phyloP scores from a whole-genome alignment of 2,329 filamentous ascomycete genomes.

The Ophiostoma ulmi region DNA sequence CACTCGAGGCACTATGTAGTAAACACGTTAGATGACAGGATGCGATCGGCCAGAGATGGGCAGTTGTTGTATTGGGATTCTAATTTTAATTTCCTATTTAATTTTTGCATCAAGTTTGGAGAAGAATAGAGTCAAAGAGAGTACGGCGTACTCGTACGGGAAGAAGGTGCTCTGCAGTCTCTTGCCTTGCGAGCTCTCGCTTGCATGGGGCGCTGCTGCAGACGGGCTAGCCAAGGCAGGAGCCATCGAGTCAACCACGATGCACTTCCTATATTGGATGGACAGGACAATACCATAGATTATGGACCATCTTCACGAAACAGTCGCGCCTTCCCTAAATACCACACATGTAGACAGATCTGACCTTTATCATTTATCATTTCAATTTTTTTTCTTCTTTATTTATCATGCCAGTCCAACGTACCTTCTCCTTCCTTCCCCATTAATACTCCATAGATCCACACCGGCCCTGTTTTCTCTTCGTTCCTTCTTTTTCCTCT shows the following conservation, averaged over 20 bases:
- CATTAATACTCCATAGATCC: conserved; percentile 15
- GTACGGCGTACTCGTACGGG: neutral
- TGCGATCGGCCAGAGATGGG: neutral
- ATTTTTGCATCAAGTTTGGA: neutral
- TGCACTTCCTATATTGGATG: neutral
- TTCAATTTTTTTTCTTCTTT: too few relatives aligned
- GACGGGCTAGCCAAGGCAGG: conserved; percentile 18
- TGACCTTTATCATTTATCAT: too few relatives aligned
- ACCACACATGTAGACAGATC: neutral
- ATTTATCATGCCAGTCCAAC: neutral
- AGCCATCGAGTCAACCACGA: conserved; percentile 11
- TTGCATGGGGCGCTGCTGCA: neutral
- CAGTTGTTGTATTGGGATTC: neutral
- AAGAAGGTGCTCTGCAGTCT: neutral
- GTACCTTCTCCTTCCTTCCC: conserved; percentile 1
- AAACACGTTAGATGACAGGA: neutral
- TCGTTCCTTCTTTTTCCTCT: conserved; percentile 14
- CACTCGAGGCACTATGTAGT: neutral
- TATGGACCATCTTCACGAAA: neutral
- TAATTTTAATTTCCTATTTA: neutral
- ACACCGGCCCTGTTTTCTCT: conserved; percentile 10
- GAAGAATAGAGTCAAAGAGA: neutral
- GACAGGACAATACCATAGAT: too few relatives aligned
- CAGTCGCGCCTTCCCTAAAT: neutral
- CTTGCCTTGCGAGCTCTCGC: neutral